A percentile compares a stretch with the other conserved stretches of the same genome.
These are phyloP conservation scores for Auxenochlorella pyrenoidosa DNA, from an alignment of 139 green algal genomes.

Conservation along the genomic window DNA sequence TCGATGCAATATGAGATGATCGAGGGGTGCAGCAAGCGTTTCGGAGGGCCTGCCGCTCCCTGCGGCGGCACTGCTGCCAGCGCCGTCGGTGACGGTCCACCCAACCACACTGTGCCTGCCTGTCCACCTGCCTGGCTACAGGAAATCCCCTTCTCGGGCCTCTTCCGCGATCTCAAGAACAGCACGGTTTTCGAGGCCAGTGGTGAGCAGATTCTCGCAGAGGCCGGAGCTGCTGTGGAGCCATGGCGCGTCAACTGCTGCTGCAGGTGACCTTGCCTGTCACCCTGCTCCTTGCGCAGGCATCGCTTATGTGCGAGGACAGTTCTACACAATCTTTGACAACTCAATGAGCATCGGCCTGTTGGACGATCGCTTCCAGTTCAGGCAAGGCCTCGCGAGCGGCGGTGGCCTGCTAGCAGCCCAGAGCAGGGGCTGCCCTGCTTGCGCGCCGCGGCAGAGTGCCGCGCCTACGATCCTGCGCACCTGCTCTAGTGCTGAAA, in stretches of 20 bases:
- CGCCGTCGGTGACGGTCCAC: not conserved
- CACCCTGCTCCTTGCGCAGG: not conserved
- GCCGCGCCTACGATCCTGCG: too few relatives aligned
- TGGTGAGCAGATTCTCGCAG: not conserved
- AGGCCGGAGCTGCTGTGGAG: not conserved
- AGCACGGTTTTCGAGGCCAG: slow-evolving; percentile 41
- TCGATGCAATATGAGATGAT: too few relatives aligned
- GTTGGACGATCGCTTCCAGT: slow-evolving; percentile 24
- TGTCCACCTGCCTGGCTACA: not conserved
- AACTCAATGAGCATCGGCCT: slow-evolving; percentile 18
- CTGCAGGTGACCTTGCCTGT: not conserved
- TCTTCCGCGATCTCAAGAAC: slow-evolving; percentile 23
- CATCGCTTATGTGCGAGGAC: slow-evolving; percentile 1
- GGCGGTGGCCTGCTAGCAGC: too few relatives aligned
- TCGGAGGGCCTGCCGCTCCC: too few relatives aligned
- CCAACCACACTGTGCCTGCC: not conserved
- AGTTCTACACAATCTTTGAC: slow-evolving; percentile 46
- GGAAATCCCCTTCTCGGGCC: slow-evolving; percentile 25
- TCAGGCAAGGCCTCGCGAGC: not conserved
- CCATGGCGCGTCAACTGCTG: not conserved
- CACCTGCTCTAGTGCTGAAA: too few relatives aligned
- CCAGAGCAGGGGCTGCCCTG: too few relatives aligned
- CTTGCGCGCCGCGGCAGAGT: too few relatives aligned
- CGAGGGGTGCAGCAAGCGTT: too few relatives aligned
- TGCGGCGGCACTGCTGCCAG: too few relatives aligned